Base-by-base conservation (phyloP, 1,284 basidiomycete genomes). In the Apiotrichum domesticum region DNA sequence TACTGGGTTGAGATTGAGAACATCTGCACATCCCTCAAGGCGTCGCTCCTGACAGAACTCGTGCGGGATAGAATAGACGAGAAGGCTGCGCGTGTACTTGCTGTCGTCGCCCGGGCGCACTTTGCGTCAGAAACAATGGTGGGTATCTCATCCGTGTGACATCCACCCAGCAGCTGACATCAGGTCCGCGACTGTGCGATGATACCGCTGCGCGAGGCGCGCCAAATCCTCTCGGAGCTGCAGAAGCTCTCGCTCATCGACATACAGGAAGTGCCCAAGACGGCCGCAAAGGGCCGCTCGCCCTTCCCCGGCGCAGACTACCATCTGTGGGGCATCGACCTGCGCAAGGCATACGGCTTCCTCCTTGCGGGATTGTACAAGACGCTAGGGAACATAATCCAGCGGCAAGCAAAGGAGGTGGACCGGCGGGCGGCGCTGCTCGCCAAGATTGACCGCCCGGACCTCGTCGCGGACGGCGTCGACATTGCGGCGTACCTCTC, bases 81-180 rank as follows among this genome's bases (percentile, higher is more conserved):
- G 14, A 84, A 86, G 45, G 93, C 89, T 11, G 86, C 93, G 3
- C 82, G 94, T 40, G 86, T 98, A 52, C 78, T 98, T 60, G 82
- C 87, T 51, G 80, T 97, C 21, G 77, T 98, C 35, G 76, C 90
- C 51, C 85, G 87, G 55, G 86, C 86, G n/a, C 91, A 90, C n/a
- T 96, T 96, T 77, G 86, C 95, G 79, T 90, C 94, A 61, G 95
- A 98, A 75, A 94, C 95, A 71, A 90, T 93, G 79, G 90, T 90
- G 57, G 57, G 82, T 77, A 4, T 10, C 35, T 35, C 47, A 34
- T 3, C 35, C 37, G 21, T 35, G 32, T 50, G 39, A 29, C 29
- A 29, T 3, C 29, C 29, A 21, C 21, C 21, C 21, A 56, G 21
- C 13, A 32, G 35, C 51, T 50, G 43, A 43, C 52, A 13, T 3